Evolutionary conservation across 2,329 filamentous ascomycete genomes (phyloP).

Genomic region (Monilinia laxa): DNA sequence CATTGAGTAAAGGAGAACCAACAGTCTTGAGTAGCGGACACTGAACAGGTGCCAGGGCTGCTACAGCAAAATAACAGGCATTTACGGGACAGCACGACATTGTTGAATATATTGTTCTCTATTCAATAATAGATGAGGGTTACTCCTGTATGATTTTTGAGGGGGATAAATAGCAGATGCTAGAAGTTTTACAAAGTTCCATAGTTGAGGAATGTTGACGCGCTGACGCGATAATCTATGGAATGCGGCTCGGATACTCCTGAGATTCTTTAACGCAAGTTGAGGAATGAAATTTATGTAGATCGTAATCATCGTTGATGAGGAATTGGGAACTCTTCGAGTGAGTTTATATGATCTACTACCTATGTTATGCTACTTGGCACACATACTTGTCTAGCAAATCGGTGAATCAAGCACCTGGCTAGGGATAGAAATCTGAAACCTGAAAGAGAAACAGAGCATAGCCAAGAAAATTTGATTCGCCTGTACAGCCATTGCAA

Average conservation of each 20-base stretch:
- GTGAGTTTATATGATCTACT: neutral
- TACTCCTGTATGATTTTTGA: neutral
- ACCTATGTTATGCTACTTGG: neutral
- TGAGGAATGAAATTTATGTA: neutral
- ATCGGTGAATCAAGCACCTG: neutral
- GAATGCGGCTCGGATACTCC: neutral
- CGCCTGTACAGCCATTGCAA: too few species aligned
- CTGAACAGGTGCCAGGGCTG: neutral
- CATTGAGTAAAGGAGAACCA: neutral
- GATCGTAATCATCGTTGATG: neutral
- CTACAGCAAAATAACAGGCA: conserved; percentile 10
- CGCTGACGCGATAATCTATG: neutral
- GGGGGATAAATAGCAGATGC: neutral
- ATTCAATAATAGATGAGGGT: neutral
- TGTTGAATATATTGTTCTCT: neutral
- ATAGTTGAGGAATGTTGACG: neutral
- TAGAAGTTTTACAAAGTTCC: neutral
- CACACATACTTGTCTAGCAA: neutral
- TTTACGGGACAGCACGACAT: conserved; percentile 13
- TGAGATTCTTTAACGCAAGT: neutral
- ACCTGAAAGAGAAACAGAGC: neutral
- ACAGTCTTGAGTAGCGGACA: neutral
- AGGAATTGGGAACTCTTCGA: neutral
- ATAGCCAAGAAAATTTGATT: neutral
- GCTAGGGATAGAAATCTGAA: neutral